These are phyloP conservation scores for Pinus taeda DNA, from an alignment of 75 land plant genomes.

Conservation along the genomic window DNA sequence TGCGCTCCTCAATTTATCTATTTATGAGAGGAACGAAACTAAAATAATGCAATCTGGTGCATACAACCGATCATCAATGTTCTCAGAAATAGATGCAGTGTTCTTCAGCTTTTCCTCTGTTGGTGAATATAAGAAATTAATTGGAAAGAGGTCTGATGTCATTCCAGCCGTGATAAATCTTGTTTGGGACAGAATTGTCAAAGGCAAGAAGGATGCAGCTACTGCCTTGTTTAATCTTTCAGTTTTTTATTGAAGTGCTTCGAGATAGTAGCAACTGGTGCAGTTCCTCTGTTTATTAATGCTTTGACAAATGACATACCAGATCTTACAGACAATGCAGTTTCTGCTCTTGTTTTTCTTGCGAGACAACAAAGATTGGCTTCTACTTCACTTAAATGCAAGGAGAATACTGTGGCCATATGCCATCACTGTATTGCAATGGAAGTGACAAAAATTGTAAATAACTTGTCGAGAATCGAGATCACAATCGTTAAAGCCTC, in stretches of 20 bases:
- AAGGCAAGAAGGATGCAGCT: constrained; percentile 68
- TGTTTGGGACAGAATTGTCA: constrained; percentile 39
- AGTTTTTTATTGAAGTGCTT: constrained; percentile 40
- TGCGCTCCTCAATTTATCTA: constrained; percentile 71
- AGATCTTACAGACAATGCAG: constrained; percentile 56
- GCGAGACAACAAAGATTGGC: constrained; percentile 44
- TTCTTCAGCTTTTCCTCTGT: constrained; percentile 56
- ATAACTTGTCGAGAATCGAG: too few species aligned
- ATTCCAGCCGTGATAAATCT: constrained; percentile 51
- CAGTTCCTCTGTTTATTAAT: constrained; percentile 45
- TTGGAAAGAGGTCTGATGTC: constrained; percentile 39
- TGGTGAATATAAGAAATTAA: constrained; percentile 55
- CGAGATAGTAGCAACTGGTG: constrained; percentile 48
- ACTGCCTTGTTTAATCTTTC: constrained; percentile 68
- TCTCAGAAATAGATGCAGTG: not conserved
- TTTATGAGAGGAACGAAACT: not conserved
- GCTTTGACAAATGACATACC: constrained; percentile 44
- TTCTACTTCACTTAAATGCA: constrained; percentile 43
- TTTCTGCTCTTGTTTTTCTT: constrained; percentile 46
- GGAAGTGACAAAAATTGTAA: constrained; percentile 28
- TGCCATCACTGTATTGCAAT: constrained; percentile 54
- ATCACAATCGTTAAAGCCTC: too few species aligned
- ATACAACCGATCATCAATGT: not conserved
- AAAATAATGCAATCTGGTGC: not conserved
- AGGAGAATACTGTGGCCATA: constrained; percentile 52